These are phyloP conservation scores for Lodderomyces pseudojiufengensis DNA, from an alignment of 1,139 yeast species.

Conservation along the genomic window DNA sequence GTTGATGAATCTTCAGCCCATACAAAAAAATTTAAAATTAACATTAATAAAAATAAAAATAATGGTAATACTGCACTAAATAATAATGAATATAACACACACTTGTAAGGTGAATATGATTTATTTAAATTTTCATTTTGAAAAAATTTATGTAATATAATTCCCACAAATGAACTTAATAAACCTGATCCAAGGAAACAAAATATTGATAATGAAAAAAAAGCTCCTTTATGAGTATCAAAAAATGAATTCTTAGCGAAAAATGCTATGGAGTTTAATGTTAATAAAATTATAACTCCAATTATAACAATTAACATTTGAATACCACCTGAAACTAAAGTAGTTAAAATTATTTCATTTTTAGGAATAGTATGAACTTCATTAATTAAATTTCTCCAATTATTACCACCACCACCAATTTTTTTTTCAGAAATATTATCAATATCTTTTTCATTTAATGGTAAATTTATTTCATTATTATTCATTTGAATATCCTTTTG, in stretches of 20 bases:
- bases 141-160: slow-evolving; percentile 56
- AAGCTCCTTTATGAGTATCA: slow-evolving; percentile 63
- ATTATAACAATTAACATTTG: slow-evolving; percentile 63
- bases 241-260: slow-evolving; percentile 25
- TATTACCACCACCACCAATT: slow-evolving; percentile 4
- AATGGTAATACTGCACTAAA: slow-evolving; percentile 66
- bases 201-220: slow-evolving; percentile 56
- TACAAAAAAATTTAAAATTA: slow-evolving; percentile 61
- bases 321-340: slow-evolving; percentile 69
- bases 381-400: slow-evolving; percentile 53
- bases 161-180: slow-evolving; percentile 68
- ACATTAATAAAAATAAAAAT: slow-evolving; percentile 47
- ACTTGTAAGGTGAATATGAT: slow-evolving; percentile 19
- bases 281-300: slow-evolving; percentile 59
- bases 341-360: slow-evolving; percentile 44
- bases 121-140: slow-evolving; percentile 31
- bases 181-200: slow-evolving; percentile 68
- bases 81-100: slow-evolving; percentile 37
- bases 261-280: slow-evolving; percentile 36
- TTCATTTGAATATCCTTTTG: slow-evolving; percentile 34
- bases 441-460: slow-evolving; percentile 14
- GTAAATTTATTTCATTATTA: slow-evolving; percentile 18
- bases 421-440: neutral
- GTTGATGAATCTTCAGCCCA: slow-evolving; percentile 77
- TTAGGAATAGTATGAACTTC: slow-evolving; percentile 56